Base-by-base conservation (phyloP, 1,284 basidiomycete species). In the Ceratobasidium sp. region DNA sequence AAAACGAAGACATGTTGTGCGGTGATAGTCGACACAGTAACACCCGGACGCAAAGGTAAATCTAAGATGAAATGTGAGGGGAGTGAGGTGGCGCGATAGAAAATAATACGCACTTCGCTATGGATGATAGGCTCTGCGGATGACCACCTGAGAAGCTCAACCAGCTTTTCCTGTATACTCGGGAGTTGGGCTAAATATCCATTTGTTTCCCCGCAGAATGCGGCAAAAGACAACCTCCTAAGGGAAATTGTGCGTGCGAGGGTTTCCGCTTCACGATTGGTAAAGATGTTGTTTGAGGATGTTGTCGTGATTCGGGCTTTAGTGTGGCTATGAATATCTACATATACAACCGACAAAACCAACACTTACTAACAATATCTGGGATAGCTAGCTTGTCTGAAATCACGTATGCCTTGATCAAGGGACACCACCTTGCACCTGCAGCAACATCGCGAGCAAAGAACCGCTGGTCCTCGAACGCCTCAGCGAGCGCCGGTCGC, bases 201-300 rank as follows among this genome's bases (percentile, higher is more conserved):
- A 84, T 99, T 97, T 84, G 93, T 94, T 81, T 97, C 95, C 12
- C 93, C 95, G 0, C 94, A 88, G 77, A 96, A 93, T 12, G 99
- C 86, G 26, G 95, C 90, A 82, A 95, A 96, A 5, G 97, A 95
- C 61, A 99, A 86, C 49, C 98, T 89, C 51, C 98, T 91, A 33
- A 99, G 88, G 82, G 95, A 97, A 72, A 97, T 87, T 0, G 96
- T 95, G n/a, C 96, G 92, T 18, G 94, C 87, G 0, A 96, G 86
- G 89, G 95, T 96, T 86, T 99, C 98, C 73, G 96, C 94, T 84
- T 99, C 97, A 71, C 95, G 89, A 83, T 97, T 99, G 26, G 96
- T 94, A 85, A 99, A 99, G 79, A 99, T 98, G 83, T 98, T 99
- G 39, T 95, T 93, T 0, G 97, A 97, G 1, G 97, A 93, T 0